Evolutionary conservation across 208 protist genomes (phyloP).

Genomic region (Trypanosoma conorhini): DNA sequence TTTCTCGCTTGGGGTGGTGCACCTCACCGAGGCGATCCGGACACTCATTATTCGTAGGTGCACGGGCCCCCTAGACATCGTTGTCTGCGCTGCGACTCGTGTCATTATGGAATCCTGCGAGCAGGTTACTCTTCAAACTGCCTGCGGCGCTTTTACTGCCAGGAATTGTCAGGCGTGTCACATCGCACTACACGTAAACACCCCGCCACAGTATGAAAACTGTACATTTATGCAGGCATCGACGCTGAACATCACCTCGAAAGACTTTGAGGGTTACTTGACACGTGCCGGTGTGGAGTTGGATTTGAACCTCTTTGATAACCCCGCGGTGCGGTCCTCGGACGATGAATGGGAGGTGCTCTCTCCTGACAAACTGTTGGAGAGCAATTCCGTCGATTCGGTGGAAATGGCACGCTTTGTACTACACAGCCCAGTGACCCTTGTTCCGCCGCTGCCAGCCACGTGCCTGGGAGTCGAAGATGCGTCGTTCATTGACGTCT

Average conservation of each 20-base stretch:
- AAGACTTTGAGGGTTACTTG: slow-evolving; percentile 46
- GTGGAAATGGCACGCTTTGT: slow-evolving; percentile 12
- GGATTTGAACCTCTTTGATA: slow-evolving; percentile 51
- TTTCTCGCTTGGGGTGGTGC: slow-evolving; percentile 50
- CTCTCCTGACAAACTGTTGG: neutral
- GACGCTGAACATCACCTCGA: slow-evolving; percentile 61
- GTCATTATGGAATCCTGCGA: slow-evolving; percentile 69
- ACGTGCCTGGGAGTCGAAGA: slow-evolving; percentile 47
- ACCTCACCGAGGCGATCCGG: slow-evolving; percentile 56
- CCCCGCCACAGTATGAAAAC: slow-evolving; percentile 43
- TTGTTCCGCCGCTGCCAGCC: slow-evolving; percentile 46
- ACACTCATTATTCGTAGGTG: slow-evolving; percentile 62
- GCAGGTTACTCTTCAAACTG: slow-evolving; percentile 63
- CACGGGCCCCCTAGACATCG: slow-evolving; percentile 69
- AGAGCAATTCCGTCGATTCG: slow-evolving; percentile 20
- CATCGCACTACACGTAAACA: slow-evolving; percentile 76
- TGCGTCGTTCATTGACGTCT: slow-evolving; percentile 17
- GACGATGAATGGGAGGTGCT: neutral
- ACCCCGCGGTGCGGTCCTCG: slow-evolving; percentile 7
- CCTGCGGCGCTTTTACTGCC: slow-evolving; percentile 54
- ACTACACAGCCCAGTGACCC: slow-evolving; percentile 39
- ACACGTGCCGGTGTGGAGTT: slow-evolving; percentile 37
- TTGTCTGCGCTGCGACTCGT: slow-evolving; percentile 46
- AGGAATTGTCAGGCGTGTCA: slow-evolving; percentile 63
- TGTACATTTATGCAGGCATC: slow-evolving; percentile 62